Base-by-base conservation (phyloP, 257 asterid genomes). In the Schizonepeta tenuifolia region DNA sequence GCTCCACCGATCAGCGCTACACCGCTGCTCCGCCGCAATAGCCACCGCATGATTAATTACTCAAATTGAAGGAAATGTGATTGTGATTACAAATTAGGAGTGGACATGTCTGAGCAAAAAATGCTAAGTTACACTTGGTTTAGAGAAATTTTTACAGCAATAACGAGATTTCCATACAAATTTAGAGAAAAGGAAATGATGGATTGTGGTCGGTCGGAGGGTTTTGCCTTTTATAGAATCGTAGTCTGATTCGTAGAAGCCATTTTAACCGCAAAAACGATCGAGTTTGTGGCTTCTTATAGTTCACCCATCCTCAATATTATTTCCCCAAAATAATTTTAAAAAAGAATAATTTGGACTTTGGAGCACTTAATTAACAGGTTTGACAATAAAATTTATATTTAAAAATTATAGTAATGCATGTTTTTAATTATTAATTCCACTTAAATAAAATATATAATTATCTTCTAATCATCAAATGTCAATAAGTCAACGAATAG, bases 31-130 rank as follows among this genome's bases (percentile, higher is more conserved):
- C 84, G 64, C 79, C 83, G 83, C 83, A 75, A 68, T 22, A 79
- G 68, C 68, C 86, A 79, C 87, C 85, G 83, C 97, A 88, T 88
- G 86, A 40, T 80, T 57, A 70, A 49, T 5, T 24, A 56, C 2
- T 9, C 62, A 46, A 64, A 77, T 46, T 26, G 58, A 54, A 58
- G n/a, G 6, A 20, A 40, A 71, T 22, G 61, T 1, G 68, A 66
- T 20, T 12, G 7, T 43, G 38, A 35, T 57, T 66, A 62, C 44
- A 36, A 21, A 59, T 41, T 35, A 26, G 62, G 75, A 76, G 69
- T 43, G n/a, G 26, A 24, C 43, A 46, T 15, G 22, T 11, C 21
- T 15, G 44, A 26, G 44, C 43, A n/a, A 21, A 38, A 18, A 46
- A 26, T 24, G 63, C 28, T 24, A 40, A 40, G 44, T 24, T 40